A percentile compares a stretch with the other conserved stretches of the same genome.
phyloP scores from a whole-genome alignment of 148 eudicot species.

The Heliamphora exappendiculata region DNA sequence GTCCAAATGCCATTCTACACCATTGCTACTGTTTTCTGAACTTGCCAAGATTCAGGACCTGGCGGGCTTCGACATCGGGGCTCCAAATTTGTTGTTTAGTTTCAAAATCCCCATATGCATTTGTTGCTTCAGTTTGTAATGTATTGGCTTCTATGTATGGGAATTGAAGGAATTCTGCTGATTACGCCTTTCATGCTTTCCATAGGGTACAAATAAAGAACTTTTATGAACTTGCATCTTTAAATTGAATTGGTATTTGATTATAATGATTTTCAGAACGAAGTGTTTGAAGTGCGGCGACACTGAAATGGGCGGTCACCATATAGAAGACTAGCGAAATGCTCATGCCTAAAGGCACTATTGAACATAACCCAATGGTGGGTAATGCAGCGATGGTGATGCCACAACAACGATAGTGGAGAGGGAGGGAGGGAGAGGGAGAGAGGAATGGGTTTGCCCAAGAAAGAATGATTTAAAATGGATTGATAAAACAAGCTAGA shows the following conservation, averaged over 20 bases:
- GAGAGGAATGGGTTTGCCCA: too few relatives aligned
- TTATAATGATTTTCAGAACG: too few relatives aligned
- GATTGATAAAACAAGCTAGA: too few relatives aligned
- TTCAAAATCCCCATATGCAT: slow-evolving; percentile 37
- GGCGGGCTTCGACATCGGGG: slow-evolving; percentile 36
- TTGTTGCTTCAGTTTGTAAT: slow-evolving; percentile 52
- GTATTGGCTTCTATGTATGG: slow-evolving; percentile 73
- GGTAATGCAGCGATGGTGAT: too few relatives aligned
- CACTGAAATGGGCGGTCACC: too few relatives aligned
- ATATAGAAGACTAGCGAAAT: not conserved
- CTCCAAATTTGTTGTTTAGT: slow-evolving; percentile 63
- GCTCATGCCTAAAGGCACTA: not conserved
- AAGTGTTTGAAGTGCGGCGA: too few relatives aligned
- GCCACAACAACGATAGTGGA: too few relatives aligned
- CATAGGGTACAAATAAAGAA: slow-evolving; percentile 36
- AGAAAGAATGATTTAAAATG: too few relatives aligned
- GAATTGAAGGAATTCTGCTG: slow-evolving; percentile 30
- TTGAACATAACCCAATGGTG: too few relatives aligned
- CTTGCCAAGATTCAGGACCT: slow-evolving; percentile 50
- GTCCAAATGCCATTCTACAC: slow-evolving; percentile 37
- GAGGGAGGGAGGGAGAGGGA: too few relatives aligned
- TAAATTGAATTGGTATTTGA: too few relatives aligned
- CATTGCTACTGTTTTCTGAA: slow-evolving; percentile 54
- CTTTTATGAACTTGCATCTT: too few relatives aligned
- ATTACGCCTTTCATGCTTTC: slow-evolving; percentile 41